These are phyloP conservation scores for Aphanocladium album DNA, from an alignment of 2,329 filamentous ascomycete genomes.

Conservation along the genomic window DNA sequence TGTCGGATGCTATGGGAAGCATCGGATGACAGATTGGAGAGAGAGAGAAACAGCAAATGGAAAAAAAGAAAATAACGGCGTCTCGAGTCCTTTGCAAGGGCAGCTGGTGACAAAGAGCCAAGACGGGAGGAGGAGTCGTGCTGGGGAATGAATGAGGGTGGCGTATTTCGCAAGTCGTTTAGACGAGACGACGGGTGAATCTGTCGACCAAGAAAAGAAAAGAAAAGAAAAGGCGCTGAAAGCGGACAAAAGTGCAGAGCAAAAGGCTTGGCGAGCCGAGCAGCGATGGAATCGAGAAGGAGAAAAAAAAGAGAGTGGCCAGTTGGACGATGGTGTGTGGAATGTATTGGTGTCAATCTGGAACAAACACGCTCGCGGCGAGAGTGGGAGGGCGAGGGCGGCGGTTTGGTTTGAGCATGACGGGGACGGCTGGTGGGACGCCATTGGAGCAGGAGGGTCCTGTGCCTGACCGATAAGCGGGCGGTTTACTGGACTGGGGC, in stretches of 20 bases:
- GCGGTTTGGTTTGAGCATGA: not conserved
- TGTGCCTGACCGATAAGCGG: conserved; percentile 1
- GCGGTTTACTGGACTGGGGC: not conserved
- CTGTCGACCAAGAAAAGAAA: not conserved
- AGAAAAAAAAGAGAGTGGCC: not conserved
- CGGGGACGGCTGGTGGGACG: not conserved
- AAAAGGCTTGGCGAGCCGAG: not conserved
- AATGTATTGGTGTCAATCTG: conserved; percentile 1
- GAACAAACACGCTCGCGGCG: not conserved
- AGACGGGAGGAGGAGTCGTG: not conserved
- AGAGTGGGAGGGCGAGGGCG: not conserved
- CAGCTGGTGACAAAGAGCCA: not conserved
- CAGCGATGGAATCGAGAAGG: not conserved
- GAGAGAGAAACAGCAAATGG: no score
- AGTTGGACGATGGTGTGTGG: conserved; percentile 3
- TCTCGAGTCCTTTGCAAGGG: not conserved
- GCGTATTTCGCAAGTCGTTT: not conserved
- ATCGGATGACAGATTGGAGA: not conserved
- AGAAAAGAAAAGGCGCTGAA: no score
- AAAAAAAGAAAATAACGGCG: not conserved
- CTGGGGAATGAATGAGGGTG: not conserved
- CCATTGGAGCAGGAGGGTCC: not conserved
- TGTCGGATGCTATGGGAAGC: not conserved
- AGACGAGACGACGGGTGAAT: not conserved
- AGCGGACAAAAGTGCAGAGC: not conserved